These are phyloP conservation scores for Cardamine chenopodiifolia DNA, from an alignment of 345 rosid species.

Conservation along the genomic window DNA sequence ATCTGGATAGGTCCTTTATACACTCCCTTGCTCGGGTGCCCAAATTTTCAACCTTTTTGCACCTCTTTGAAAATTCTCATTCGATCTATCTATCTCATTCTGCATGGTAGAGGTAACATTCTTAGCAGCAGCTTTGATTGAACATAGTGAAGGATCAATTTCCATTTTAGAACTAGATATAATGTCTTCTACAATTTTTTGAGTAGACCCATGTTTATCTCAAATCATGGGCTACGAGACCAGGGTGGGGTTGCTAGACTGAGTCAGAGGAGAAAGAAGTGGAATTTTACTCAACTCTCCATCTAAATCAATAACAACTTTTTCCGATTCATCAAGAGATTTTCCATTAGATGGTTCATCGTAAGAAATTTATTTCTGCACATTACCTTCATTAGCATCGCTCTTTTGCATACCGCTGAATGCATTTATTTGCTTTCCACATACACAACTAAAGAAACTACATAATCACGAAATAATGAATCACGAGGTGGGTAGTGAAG, in stretches of 20 bases:
- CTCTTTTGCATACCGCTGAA: slow-evolving; percentile 42
- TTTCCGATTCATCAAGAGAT: slow-evolving; percentile 20
- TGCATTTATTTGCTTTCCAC: slow-evolving; percentile 61
- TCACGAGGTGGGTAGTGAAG: slow-evolving; percentile 63
- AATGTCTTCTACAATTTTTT: neutral
- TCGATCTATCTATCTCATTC: slow-evolving; percentile 5
- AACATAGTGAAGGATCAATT: slow-evolving; percentile 13
- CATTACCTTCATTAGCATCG: slow-evolving; percentile 23
- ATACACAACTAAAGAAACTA: slow-evolving; percentile 62
- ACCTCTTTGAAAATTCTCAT: slow-evolving; percentile 25
- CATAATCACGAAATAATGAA: slow-evolving; percentile 81
- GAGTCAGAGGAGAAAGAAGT: too few species aligned
- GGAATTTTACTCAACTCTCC: slow-evolving; percentile 26
- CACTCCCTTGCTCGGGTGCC: slow-evolving; percentile 20
- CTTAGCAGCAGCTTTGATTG: slow-evolving; percentile 17
- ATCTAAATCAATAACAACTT: slow-evolving; percentile 19
- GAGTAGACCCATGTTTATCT: slow-evolving; percentile 9
- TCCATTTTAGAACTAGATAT: slow-evolving; percentile 20
- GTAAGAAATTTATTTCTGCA: slow-evolving; percentile 30
- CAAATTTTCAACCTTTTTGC: slow-evolving; percentile 32
- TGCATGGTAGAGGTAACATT: neutral
- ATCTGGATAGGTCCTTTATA: slow-evolving; percentile 17
- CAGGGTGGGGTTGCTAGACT: too few species aligned
- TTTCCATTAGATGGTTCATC: slow-evolving; percentile 13
- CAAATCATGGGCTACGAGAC: neutral